phyloP scores from a whole-genome alignment of 1,284 basidiomycete species.

The Naganishia cerealis region DNA sequence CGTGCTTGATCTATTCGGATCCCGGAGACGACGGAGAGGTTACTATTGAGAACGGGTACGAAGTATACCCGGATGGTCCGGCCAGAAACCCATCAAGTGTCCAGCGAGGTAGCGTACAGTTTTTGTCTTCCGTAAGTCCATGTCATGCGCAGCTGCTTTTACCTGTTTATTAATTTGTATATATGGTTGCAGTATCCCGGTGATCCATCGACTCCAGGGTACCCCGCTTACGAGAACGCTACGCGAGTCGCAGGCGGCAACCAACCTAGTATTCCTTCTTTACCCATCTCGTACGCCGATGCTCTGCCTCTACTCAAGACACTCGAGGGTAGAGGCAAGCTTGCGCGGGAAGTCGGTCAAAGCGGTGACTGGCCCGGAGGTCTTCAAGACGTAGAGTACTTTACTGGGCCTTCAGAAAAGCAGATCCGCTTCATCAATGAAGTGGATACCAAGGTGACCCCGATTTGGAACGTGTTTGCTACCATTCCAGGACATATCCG shows the following conservation, averaged over 20 bases:
- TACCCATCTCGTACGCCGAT: constrained; percentile 59
- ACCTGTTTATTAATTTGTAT: neutral
- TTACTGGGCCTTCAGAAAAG: constrained; percentile 57
- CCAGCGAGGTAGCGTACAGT: constrained; percentile 85
- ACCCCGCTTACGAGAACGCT: constrained; percentile 80
- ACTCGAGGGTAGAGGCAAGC: constrained; percentile 50
- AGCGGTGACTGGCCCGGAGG: constrained; percentile 56
- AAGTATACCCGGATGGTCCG: constrained; percentile 78
- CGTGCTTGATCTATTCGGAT: constrained; percentile 75
- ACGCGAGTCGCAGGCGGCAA: constrained; percentile 68
- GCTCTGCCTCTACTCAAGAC: constrained; percentile 56
- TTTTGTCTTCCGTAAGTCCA: constrained; percentile 52
- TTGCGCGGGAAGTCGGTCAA: constrained; percentile 45
- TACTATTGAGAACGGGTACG: constrained; percentile 73
- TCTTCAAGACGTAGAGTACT: constrained; percentile 57
- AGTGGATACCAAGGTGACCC: constrained; percentile 74
- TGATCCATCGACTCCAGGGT: constrained; percentile 68
- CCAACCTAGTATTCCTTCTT: constrained; percentile 76
- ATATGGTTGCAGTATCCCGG: constrained; percentile 62
- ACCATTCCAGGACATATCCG: constrained; percentile 83
- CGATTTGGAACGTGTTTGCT: constrained; percentile 69
- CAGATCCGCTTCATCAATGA: constrained; percentile 55
- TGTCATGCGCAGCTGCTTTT: neutral
- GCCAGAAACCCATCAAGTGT: constrained; percentile 75
- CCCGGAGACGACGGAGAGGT: constrained; percentile 83